Evolutionary conservation across 441 rosid species (phyloP), one percentile per base, ranked within the genome.

Genomic region (Viola pubescens): DNA sequence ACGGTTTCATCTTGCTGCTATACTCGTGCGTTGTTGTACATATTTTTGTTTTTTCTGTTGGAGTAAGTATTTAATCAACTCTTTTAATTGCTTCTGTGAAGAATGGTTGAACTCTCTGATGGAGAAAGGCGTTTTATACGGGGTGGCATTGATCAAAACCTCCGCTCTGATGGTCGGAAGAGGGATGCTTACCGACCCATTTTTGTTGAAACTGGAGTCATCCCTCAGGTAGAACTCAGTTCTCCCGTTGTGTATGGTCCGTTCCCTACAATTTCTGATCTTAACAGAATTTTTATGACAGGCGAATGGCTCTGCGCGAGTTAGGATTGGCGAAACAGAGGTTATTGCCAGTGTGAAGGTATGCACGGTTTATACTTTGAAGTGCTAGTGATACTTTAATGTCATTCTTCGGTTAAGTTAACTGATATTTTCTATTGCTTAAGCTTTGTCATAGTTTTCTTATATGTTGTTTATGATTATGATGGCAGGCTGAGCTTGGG

Each of bases 301-400:
- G 97, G 97, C 95, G 52, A 81, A 89, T 77, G 98, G 91, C 63
- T 91, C 94, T 6, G 89, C 95, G 8, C 82, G 87, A 70, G 87
- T 91, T 14, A 73, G 73, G 61, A 69, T 89, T 37, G 97, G 91
- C 53, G 82, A 79, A 44, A 91, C 91, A 1, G 89, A 91, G 73
- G 96, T 88, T 57, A 83, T 91, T 82, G 96, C 95, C 38, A 75
- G 95, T 74, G 95, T 87, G 54, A 91, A 91, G 98, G 96, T 88
- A 77, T 60, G 46, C 46, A 64, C 34, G 2, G 34, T 26, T 26
- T 26, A 26, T 26, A 26, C 34, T 26, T 26, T 26, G 34, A 26
- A 26, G 34, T 26, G 34, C 34, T 26, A 2, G 34, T 2, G 34
- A 1, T 26, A 26, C 34, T 26, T 26, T 2, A 26, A 26, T 26